phyloP scores from a whole-genome alignment of 257 asterid species.

The Linaria vulgaris region DNA sequence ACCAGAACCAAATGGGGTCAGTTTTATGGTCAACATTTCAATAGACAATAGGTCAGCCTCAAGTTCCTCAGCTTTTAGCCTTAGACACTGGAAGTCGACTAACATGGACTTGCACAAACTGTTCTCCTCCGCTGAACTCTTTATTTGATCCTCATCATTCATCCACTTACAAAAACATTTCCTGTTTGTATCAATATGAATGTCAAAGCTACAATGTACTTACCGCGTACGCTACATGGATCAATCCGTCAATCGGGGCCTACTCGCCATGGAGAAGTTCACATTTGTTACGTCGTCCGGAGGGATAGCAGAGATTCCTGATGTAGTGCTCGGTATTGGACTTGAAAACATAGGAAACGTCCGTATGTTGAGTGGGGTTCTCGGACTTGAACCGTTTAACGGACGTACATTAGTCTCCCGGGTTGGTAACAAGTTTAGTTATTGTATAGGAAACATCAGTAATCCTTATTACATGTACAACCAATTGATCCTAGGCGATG shows the following conservation, averaged over 20 bases:
- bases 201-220: slow-evolving; percentile 20
- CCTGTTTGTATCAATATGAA: slow-evolving; percentile 4
- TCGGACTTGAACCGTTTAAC: slow-evolving; percentile 19
- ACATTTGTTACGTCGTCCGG: slow-evolving; percentile 22
- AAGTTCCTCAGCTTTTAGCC: slow-evolving; percentile 25
- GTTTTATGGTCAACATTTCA: slow-evolving; percentile 25
- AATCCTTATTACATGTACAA: slow-evolving; percentile 33
- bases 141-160: slow-evolving; percentile 13
- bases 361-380: slow-evolving; percentile 19
- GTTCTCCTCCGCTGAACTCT: neutral
- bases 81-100: slow-evolving; percentile 30
- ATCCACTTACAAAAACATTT: slow-evolving; percentile 16
- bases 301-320: neutral
- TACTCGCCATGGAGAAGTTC: slow-evolving; percentile 24
- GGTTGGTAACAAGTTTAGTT: slow-evolving; percentile 24
- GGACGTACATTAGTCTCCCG: slow-evolving; percentile 15
- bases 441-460: slow-evolving; percentile 32
- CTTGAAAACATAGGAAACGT: neutral
- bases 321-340: slow-evolving; percentile 19
- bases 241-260: slow-evolving; percentile 4
- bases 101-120: slow-evolving; percentile 22
- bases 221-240: slow-evolving; percentile 2
- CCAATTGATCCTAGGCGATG: slow-evolving; percentile 26
- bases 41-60: slow-evolving; percentile 29
- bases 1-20: neutral